Evolutionary conservation across 2,329 filamentous ascomycete genomes (phyloP), one percentile per base, ranked within the genome.

Genomic region (Pseudogymnoascus sp.): DNA sequence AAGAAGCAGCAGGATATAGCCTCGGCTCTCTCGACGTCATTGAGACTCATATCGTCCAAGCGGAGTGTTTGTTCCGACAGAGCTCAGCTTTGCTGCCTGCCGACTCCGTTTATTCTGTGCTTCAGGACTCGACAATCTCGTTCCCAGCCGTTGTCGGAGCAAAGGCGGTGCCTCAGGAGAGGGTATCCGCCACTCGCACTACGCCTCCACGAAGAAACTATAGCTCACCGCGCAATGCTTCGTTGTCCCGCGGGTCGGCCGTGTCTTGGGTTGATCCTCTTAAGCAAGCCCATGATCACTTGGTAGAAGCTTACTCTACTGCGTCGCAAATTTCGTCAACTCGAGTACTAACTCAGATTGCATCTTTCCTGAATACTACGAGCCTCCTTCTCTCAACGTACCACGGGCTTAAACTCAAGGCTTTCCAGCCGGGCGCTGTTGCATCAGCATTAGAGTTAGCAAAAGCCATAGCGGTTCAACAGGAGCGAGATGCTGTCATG

Each of bases 111-210:
- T 95, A 93, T 72, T 95, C 90, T 16, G 89, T 93, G 8, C 81
- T 97, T 14, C 90, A 93, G 50, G 94, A 99, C 68, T 97, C 94
- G 0, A 96, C 91, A 0, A 86, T 97, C 25, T 95, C 91, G 0
- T 88, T 93, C 63, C 91, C 92, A 1, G 86, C 90, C 0, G 78
- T 93, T 2, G 47, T 65, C 7, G 66, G 66, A 39, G 11, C 32
- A 2, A 68, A 60, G n/a, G 62, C 67, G 30, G 65, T 61, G 32
- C 38, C 61, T 28, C 61, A 60, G 41, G 68, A 71, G 16, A 66
- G 64, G 39, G 50, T 67, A 22, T 68, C 64, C 22, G 39, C 60
- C 11, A 59, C 20, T n/a, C 61, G 50, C 11, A 64, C 63, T 25
- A 67, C 70, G 39, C 66, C 69, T 16, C 62, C 66, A 20, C 64